Conservation (phyloP, 2,329 filamentous ascomycete genomes). For the Cladosporium velox region DNA sequence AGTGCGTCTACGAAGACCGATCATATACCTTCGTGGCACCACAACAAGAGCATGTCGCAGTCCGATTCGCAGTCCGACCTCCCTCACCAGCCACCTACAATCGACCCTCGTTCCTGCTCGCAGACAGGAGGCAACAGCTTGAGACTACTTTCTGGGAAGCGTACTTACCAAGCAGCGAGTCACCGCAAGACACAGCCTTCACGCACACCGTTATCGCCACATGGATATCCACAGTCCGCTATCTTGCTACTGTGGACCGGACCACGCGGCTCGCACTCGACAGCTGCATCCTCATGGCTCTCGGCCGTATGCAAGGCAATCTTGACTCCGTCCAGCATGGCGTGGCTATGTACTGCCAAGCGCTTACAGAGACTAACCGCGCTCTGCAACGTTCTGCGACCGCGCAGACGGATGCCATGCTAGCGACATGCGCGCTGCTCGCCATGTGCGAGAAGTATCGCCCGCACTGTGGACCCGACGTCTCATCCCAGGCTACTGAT, state of each 20-base stretch:
- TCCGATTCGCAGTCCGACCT: not conserved
- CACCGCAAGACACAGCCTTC: not conserved
- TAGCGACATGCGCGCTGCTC: conserved; percentile 3
- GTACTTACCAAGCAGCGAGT: not conserved
- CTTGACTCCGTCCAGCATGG: not conserved
- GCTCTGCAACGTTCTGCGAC: conserved; percentile 9
- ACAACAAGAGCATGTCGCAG: not conserved
- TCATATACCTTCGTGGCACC: not conserved
- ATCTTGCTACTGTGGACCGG: not conserved
- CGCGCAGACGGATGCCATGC: conserved; percentile 9
- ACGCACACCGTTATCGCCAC: not conserved
- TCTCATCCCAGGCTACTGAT: conserved; percentile 2
- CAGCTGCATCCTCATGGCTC: conserved; percentile 9
- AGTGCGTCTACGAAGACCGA: conserved; percentile 2
- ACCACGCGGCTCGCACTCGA: not conserved
- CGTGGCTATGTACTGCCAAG: conserved; percentile 9
- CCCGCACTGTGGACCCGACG: not conserved
- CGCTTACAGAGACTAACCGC: not conserved
- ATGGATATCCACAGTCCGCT: conserved; percentile 2
- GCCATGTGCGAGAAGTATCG: conserved; percentile 12
- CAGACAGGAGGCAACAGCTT: not conserved
- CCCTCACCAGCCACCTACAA: not conserved
- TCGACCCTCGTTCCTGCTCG: not conserved
- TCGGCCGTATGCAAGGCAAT: conserved; percentile 3
- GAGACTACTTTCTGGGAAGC: not conserved